Conservation (phyloP, 2,329 filamentous ascomycete genomes). For the Parastagonospora nodorum region DNA sequence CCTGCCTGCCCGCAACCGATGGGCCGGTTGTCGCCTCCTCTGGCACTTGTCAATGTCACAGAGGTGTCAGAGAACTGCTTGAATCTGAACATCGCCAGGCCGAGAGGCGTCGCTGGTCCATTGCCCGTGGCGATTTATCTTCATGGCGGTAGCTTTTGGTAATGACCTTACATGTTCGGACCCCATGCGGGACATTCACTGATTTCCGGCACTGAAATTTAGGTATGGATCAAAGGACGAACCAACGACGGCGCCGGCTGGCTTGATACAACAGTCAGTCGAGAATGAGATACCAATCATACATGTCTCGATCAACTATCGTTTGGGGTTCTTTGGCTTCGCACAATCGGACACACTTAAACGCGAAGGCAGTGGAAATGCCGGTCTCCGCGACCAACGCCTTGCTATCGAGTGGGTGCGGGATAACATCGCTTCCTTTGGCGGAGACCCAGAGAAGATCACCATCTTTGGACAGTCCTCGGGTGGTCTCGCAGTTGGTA, state of each 20-base stretch:
- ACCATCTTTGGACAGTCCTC: constrained; percentile 50
- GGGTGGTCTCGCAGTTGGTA: constrained; percentile 36
- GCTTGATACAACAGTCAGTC: constrained; percentile 54
- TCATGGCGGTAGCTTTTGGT: constrained; percentile 53
- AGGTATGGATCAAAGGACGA: constrained; percentile 40
- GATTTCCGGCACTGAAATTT: constrained; percentile 7
- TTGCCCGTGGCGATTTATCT: constrained; percentile 67
- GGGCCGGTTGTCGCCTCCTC: constrained; percentile 30
- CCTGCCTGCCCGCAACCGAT: constrained; percentile 53
- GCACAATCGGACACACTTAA: constrained; percentile 40
- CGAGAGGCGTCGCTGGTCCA: constrained; percentile 42
- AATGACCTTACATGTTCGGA: no score
- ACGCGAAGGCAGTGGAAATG: constrained; percentile 42
- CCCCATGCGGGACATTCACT: no score
- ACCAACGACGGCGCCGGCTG: constrained; percentile 50
- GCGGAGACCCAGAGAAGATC: constrained; percentile 42
- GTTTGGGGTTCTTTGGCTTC: constrained; percentile 49
- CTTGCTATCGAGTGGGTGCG: constrained; percentile 48
- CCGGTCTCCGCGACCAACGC: constrained; percentile 47
- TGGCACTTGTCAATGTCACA: constrained; percentile 45
- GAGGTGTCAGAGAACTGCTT: constrained; percentile 60
- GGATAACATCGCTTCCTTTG: constrained; percentile 43
- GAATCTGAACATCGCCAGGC: constrained; percentile 64
- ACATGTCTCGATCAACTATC: constrained; percentile 44
- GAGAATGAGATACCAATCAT: constrained; percentile 49